Evolutionary conservation across 1,284 basidiomycete species (phyloP), one percentile per base, ranked within the genome.

Genomic region (Ceratobasidium sp.): DNA sequence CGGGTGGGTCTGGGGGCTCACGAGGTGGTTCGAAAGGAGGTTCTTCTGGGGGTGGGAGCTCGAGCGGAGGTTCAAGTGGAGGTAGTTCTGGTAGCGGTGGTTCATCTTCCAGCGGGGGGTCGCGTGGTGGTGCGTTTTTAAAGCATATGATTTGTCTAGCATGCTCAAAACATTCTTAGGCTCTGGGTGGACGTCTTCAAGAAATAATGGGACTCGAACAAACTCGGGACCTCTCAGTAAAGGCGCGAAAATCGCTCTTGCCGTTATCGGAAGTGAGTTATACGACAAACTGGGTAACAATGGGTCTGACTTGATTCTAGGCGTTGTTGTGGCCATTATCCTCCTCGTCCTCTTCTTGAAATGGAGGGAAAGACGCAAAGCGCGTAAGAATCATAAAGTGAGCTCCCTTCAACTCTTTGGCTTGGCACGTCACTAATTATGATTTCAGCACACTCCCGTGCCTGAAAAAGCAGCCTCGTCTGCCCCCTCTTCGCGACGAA

Each of bases 111-210:
- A 52, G 47, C 3, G 32, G 18, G 23, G 44, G 62, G 14, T 66
- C 64, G 43, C n/a, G 14, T 6, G 23, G 62, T 26, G 44, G 44
- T 49, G 32, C 11, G 41, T 2, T 28, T 32, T 44, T 54, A 2
- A 13, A 44, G 16, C 2, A 21, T 6, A 6, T 4, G 26, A 1
- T 21, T 11, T 43, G 43, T n/a, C n/a, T 30, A 61, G 2, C 6
- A 23, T 46, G 58, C 43, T 47, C 14, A 57, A 21, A 6, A 18
- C 28, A 38, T 44, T 43, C 14, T 16, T 50, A 71, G 67, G 67
- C 21, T 71, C 67, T 30, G 67, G 67, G 14, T 71, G 67, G 67
- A 50, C 67, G 38, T 71, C 67, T 9, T 71, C 67, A 13, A 59
- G 67, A 28, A 71, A 71, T 16, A 71, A 49, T 21, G 67, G 67